phyloP scores from a whole-genome alignment of 2,329 filamentous ascomycete species.

The Pseudonectria foliicola region DNA sequence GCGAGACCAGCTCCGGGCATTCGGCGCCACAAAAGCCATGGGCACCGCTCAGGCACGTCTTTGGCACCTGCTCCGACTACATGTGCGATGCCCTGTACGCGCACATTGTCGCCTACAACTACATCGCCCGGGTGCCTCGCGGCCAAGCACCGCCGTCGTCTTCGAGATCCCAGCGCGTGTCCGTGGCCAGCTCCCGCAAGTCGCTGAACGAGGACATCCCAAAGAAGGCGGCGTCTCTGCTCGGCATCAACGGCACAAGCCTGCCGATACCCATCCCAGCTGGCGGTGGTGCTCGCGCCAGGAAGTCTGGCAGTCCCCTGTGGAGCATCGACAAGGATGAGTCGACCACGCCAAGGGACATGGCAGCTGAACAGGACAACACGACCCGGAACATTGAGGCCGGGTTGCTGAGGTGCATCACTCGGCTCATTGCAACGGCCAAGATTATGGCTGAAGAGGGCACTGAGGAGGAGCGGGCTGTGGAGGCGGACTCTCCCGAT shows the following conservation, averaged over 20 bases:
- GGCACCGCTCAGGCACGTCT: conserved; percentile 43
- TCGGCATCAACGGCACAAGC: conserved; percentile 34
- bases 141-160: conserved; percentile 10
- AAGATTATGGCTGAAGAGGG: conserved; percentile 28
- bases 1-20: conserved; percentile 9
- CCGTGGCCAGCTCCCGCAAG: conserved; percentile 12
- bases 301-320: conserved; percentile 21
- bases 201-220: conserved; percentile 33
- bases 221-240: conserved; percentile 45
- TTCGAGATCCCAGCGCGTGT: conserved; percentile 7
- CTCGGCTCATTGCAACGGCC: conserved; percentile 43
- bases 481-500: conserved; percentile 25
- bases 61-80: conserved; percentile 44
- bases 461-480: conserved; percentile 20
- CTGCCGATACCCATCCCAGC: conserved; percentile 4
- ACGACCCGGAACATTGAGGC: conserved; percentile 39
- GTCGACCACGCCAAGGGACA: conserved; percentile 10
- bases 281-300: conserved; percentile 16
- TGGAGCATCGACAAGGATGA: conserved; percentile 22
- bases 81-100: conserved; percentile 54
- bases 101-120: conserved; percentile 53
- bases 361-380: conserved; percentile 23
- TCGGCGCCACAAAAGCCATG: conserved; percentile 28
- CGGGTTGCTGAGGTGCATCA: conserved; percentile 45
- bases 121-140: conserved; percentile 35